Base-by-base conservation (phyloP, 164 flowering plant genomes). In the Umbilicus rupestris region DNA sequence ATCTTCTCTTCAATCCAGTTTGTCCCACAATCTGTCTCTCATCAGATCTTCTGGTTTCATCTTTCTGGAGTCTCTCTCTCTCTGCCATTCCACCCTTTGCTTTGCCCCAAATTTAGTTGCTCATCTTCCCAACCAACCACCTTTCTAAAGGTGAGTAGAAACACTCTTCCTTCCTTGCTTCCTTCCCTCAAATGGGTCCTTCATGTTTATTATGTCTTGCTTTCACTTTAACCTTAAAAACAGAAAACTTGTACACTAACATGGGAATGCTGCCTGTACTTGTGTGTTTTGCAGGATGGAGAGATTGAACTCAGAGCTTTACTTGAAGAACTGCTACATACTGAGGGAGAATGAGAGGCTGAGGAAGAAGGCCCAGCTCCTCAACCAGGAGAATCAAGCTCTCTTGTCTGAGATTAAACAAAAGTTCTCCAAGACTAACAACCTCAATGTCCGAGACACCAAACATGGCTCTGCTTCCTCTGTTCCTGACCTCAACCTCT, bases 341-440 rank as follows among this genome's bases (percentile, higher is more conserved):
- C 78, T 83, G 62, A 70, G 78, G 63, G 86, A 83, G 73, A 83
- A 87, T 72, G 84, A 85, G 68, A 77, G 69, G 80, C 79, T 83
- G 31, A 77, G 84, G 77, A 83, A 74, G 80, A 81, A 78, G 68
- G 88, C 87, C 28, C 78, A 81, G 30, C 73, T 64, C 29, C 86
- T 81, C 42, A 82, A 81, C 72, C 74, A 78, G 72, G 89, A 84
- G 75, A 81, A 87, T 62, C 80, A 87, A 74, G 85, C 79, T 10
- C 79, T 85, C 39, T 59, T 77, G 44, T 73, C 82, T 39, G 72
- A 84, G 74, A 76, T 84, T 28, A 74, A 78, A 63, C 76, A 77
- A 24, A 65, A 65, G 9, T 30, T 41, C 31, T 28, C 50, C 47
- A 65, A 29, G n/a, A n/a, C n/a, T n/a, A n/a, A 42, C 29, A 64